Conservation (phyloP, 306 rosid genomes). For the Citrullus mucosospermus region DNA sequence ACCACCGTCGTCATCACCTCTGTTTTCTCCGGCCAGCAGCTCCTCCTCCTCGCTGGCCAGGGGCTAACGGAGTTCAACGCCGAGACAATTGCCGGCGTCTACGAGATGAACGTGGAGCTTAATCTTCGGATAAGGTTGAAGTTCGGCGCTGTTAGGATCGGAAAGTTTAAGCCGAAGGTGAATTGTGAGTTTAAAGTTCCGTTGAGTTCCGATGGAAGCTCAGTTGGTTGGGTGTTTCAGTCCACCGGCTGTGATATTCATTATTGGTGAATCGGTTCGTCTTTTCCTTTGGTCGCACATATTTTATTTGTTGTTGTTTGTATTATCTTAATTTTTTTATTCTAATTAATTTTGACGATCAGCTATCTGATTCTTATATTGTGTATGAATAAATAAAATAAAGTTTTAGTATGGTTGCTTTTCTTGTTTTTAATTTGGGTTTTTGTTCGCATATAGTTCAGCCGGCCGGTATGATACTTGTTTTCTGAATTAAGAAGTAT, state of each 20-base stretch:
- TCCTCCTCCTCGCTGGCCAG: slow-evolving; percentile 7
- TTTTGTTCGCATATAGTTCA: no score
- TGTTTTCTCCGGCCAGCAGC: slow-evolving; percentile 27
- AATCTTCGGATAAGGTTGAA: slow-evolving; percentile 45
- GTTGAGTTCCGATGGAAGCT: slow-evolving; percentile 14
- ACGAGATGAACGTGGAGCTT: slow-evolving; percentile 39
- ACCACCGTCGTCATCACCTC: slow-evolving; percentile 20
- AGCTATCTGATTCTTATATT: not conserved
- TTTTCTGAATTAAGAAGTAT: no score
- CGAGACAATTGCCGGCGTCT: slow-evolving; percentile 29
- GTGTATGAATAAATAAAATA: not conserved
- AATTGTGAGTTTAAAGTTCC: slow-evolving; percentile 48
- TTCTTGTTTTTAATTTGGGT: not conserved
- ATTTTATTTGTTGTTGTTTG: not conserved
- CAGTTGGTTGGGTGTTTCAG: slow-evolving; percentile 16
- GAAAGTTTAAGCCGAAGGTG: slow-evolving; percentile 41
- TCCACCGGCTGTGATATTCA: slow-evolving; percentile 39
- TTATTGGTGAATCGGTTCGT: slow-evolving; percentile 17
- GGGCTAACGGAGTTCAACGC: slow-evolving; percentile 13
- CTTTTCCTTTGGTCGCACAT: no score
- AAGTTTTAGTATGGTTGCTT: not conserved
- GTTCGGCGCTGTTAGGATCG: slow-evolving; percentile 27
- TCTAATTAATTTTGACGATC: not conserved
- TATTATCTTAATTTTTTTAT: not conserved
- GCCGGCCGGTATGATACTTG: no score